phyloP scores from a whole-genome alignment of 78 protist species.

The Chrysochromulina parva region DNA sequence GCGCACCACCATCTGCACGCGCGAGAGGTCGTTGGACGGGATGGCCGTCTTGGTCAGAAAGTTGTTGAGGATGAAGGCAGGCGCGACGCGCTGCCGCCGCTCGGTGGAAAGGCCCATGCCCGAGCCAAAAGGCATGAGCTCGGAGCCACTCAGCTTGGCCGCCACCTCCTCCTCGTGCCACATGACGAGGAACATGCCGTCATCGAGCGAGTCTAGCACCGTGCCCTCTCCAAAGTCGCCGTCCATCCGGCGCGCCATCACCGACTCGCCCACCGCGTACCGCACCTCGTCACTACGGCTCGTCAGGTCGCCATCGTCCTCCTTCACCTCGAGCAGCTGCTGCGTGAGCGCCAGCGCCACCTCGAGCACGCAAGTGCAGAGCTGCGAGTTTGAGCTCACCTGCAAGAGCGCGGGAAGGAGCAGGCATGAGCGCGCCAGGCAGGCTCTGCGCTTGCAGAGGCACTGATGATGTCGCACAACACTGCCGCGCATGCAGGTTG shows the following conservation, averaged over 20 bases:
- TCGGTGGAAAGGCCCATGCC: neutral
- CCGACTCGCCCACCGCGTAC: neutral
- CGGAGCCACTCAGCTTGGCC: neutral
- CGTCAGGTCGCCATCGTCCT: neutral
- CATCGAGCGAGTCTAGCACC: neutral
- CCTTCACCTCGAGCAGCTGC: neutral
- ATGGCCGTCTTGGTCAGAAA: neutral
- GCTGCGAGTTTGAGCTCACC: neutral
- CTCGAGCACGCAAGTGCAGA: neutral
- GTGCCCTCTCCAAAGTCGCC: constrained; percentile 11
- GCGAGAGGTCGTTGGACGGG: neutral
- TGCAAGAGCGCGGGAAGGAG: neutral
- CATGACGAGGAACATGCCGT: neutral
- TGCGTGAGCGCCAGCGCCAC: neutral
- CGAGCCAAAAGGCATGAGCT: neutral
- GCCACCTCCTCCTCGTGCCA: neutral
- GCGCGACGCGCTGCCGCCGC: neutral
- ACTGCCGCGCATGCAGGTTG: too few species aligned
- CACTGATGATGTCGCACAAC: too few species aligned
- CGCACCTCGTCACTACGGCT: too few species aligned
- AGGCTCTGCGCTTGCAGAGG: too few species aligned
- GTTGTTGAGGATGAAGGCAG: neutral
- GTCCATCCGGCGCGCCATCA: neutral
- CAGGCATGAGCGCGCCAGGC: too few species aligned
- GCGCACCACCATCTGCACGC: constrained; percentile 6